These are phyloP conservation scores for Cerrena zonata DNA, from an alignment of 1,284 basidiomycete species.

Conservation along the genomic window DNA sequence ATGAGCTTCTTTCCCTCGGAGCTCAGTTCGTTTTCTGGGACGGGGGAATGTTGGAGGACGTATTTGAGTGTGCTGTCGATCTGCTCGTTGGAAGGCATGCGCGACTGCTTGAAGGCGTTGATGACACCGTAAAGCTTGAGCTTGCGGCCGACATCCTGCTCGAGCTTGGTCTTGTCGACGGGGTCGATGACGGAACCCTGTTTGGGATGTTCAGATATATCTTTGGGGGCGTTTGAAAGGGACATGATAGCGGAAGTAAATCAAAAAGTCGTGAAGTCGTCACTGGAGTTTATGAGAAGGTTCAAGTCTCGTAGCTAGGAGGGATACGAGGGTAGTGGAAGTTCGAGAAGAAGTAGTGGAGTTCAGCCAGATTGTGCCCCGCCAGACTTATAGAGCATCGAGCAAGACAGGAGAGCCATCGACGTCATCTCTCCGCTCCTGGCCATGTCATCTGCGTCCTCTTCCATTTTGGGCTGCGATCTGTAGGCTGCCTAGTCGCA, in stretches of 20 bases:
- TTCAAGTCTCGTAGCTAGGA: not conserved
- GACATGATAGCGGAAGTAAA: slow-evolving; percentile 43
- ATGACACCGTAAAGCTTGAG: slow-evolving; percentile 73
- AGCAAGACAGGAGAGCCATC: not conserved
- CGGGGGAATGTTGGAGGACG: slow-evolving; percentile 61
- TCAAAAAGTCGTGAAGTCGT: not conserved
- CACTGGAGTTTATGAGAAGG: no score
- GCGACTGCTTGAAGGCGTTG: slow-evolving; percentile 71
- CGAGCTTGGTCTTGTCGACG: slow-evolving; percentile 45
- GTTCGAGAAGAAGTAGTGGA: no score
- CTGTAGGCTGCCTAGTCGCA: no score
- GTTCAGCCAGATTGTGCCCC: not conserved
- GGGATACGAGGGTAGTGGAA: no score
- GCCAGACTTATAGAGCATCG: not conserved
- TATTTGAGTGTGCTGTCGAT: slow-evolving; percentile 71
- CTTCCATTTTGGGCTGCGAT: no score
- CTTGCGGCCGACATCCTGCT: slow-evolving; percentile 63
- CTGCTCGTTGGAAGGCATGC: slow-evolving; percentile 76
- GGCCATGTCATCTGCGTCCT: not conserved
- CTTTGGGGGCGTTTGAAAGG: slow-evolving; percentile 53
- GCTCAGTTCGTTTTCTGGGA: slow-evolving; percentile 64
- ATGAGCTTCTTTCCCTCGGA: slow-evolving; percentile 73
- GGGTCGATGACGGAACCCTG: slow-evolving; percentile 55
- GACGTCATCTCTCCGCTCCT: not conserved
- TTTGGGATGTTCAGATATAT: slow-evolving; percentile 52